Evolutionary conservation across 2,329 filamentous ascomycete genomes (phyloP).

Genomic region (Alternaria tenuissima): DNA sequence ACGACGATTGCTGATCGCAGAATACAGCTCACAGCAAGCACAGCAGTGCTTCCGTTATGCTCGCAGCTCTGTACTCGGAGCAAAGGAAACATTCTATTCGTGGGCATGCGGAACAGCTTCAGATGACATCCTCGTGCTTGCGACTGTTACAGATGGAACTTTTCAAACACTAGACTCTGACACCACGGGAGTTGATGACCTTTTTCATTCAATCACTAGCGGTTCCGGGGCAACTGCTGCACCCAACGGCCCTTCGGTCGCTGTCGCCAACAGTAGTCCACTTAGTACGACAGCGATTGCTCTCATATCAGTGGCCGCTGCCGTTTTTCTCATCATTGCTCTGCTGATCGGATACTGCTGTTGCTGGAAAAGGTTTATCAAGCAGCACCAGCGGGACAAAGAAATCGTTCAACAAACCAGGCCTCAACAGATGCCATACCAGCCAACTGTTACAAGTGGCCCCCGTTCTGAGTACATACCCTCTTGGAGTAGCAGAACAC

Average conservation of each 20-base stretch:
- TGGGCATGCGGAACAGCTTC: neutral
- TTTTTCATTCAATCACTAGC: neutral
- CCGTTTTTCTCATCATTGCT: neutral
- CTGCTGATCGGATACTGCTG: neutral
- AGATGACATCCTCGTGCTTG: neutral
- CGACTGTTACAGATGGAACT: neutral
- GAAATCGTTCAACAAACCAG: neutral
- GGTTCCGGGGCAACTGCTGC: neutral
- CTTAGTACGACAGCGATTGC: neutral
- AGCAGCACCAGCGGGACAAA: neutral
- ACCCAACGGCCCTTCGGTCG: neutral
- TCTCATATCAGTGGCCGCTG: neutral
- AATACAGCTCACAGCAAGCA: neutral
- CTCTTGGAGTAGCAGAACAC: neutral
- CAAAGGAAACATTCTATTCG: neutral
- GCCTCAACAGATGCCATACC: neutral
- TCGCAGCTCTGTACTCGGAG: neutral
- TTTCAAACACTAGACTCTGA: neutral
- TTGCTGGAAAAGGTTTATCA: neutral
- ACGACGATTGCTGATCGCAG: neutral
- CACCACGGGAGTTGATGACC: neutral
- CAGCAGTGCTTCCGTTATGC: neutral
- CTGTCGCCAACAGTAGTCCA: neutral
- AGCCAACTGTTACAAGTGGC: neutral
- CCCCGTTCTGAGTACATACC: neutral